These are phyloP conservation scores for Pseudocercospora fijiensis DNA, from an alignment of 2,329 filamentous ascomycete species.

Conservation along the genomic window DNA sequence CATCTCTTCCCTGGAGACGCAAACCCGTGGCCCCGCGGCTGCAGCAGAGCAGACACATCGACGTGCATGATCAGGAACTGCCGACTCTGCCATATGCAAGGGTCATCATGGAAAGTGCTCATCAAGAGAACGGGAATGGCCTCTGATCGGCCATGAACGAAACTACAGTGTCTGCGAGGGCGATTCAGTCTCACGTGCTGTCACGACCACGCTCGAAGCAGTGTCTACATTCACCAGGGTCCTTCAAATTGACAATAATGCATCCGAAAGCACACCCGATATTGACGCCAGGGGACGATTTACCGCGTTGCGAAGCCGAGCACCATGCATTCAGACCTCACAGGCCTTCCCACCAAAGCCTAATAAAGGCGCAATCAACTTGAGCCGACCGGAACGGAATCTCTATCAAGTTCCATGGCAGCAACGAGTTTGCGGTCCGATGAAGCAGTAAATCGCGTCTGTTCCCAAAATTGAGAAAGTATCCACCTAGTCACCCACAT, in stretches of 20 bases:
- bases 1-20: neutral
- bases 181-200: neutral
- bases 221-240: neutral
- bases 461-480: neutral
- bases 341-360: neutral
- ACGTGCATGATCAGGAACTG: neutral
- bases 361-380: neutral
- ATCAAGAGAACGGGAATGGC: neutral
- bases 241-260: neutral
- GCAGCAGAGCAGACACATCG: neutral
- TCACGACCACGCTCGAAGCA: neutral
- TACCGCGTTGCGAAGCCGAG: neutral
- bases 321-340: neutral
- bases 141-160: neutral
- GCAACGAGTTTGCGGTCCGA: neutral
- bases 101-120: neutral
- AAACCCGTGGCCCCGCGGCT: neutral
- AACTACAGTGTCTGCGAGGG: neutral
- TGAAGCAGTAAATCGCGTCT: neutral
- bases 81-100: neutral
- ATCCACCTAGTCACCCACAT: neutral
- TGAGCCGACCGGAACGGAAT: neutral
- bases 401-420: neutral
- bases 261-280: neutral
- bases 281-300: neutral